Evolutionary conservation across 73 alveolate species (phyloP), one percentile per base, ranked within the genome.

Genomic region (Paramecium sexaurelia): DNA sequence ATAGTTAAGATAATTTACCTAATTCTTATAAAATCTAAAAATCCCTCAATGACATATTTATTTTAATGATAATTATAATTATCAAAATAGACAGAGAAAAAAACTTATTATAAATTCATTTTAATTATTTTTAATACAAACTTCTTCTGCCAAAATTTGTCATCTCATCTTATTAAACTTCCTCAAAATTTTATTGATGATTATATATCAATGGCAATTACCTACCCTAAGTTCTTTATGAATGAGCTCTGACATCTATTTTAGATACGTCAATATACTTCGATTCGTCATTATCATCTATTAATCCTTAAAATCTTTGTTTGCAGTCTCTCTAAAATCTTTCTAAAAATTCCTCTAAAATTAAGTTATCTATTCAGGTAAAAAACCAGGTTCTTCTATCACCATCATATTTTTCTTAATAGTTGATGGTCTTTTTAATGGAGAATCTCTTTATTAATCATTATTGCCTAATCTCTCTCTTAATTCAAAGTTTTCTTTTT

Each of bases 141-240:
- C 61, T 78, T 43, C 90, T 78, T 78, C 90, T 78, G 6, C 90
- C 75, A 78, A 78, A 78, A 78, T 78, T 78, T 5, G 90, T 78
- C 73, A 78, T 41, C 41, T 78, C 90, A 17, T 78, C 90, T 43
- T 24, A 40, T 29, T 78, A 11, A 78, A 29, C 90, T 9, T 43
- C 90, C 90, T 78, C 68, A 22, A 40, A 29, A 78, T 35, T 61
- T 61, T 1, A 61, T 8, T 61, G 43, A 29, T 26, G n/a, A 61
- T 32, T 29, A 61, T 11, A 13, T 61, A 61, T 61, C 43, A 2
- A 26, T 2, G 90, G 90, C 36, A 78, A 33, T 78, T 78, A 78
- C 55, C 75, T 37, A 17, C 68, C 32, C 33, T 39, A 39, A 1
- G 68, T 22, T 78, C 73, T 78, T 33, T 39, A 78, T 78, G 90